These are phyloP conservation scores for Tripterygium wilfordii DNA, from an alignment of 177 flowering plant species.

Conservation along the genomic window DNA sequence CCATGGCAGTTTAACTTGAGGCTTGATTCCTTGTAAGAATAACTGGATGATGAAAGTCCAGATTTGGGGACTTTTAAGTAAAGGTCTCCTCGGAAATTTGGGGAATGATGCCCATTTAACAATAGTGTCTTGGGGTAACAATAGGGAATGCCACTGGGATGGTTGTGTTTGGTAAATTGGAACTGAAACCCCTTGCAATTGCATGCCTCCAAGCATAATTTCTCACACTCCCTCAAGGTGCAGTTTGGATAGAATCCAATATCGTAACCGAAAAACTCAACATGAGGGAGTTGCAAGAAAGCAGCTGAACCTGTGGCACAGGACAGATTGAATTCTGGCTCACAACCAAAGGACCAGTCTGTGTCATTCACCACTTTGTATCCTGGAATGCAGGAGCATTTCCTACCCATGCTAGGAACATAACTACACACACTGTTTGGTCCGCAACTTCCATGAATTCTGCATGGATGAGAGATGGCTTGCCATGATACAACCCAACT, in stretches of 20 bases:
- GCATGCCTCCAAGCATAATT: constrained; percentile 12
- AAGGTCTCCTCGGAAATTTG: constrained; percentile 5
- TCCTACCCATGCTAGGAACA: not conserved
- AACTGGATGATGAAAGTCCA: not conserved
- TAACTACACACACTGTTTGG: too few relatives aligned
- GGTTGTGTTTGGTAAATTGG: not conserved
- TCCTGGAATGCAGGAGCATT: constrained; percentile 21
- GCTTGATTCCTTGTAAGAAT: not conserved
- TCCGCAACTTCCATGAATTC: constrained; percentile 24
- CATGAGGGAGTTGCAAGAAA: constrained; percentile 15
- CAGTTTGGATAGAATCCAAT: not conserved
- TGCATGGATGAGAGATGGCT: constrained; percentile 11
- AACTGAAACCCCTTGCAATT: constrained; percentile 27
- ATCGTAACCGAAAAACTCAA: constrained; percentile 33
- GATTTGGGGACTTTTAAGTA: constrained; percentile 21
- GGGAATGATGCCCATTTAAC: constrained; percentile 19
- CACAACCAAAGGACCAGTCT: constrained; percentile 35
- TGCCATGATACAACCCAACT: constrained; percentile 25
- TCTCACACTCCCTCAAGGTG: constrained; percentile 16
- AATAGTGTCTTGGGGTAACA: constrained; percentile 23
- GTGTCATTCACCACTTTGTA: constrained; percentile 1
- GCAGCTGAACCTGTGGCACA: not conserved
- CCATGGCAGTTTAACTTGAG: not conserved
- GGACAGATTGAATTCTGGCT: constrained; percentile 13
- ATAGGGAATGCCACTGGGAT: not conserved